These are phyloP conservation scores for Poterioochromonas sp. DNA, from an alignment of 352 stramenopile genomes.

Conservation along the genomic window DNA sequence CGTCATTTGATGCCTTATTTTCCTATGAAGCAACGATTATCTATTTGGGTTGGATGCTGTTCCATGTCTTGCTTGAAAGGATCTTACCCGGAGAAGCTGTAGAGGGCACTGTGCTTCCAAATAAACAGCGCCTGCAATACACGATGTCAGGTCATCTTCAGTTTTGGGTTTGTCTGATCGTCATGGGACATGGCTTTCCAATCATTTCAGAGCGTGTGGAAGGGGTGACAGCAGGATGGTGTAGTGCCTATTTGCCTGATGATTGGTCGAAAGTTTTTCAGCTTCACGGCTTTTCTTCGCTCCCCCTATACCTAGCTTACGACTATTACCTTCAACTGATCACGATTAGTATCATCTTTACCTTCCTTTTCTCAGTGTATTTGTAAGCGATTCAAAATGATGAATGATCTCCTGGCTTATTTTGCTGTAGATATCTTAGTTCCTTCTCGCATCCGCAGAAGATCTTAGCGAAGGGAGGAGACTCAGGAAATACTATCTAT, in stretches of 20 bases:
- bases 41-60: slow-evolving; percentile 56
- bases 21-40: slow-evolving; percentile 41
- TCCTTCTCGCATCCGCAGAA: slow-evolving; percentile 50
- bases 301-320: slow-evolving; percentile 46
- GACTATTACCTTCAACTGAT: slow-evolving; percentile 56
- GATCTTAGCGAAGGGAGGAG: slow-evolving; percentile 58
- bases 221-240: neutral
- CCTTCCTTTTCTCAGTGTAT: slow-evolving; percentile 52
- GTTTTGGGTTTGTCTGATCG: slow-evolving; percentile 63
- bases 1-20: slow-evolving; percentile 19
- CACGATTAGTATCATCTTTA: slow-evolving; percentile 54
- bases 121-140: slow-evolving; percentile 50
- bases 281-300: slow-evolving; percentile 1
- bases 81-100: slow-evolving; percentile 58
- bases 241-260: neutral
- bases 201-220: neutral
- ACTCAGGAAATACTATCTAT: slow-evolving; percentile 64
- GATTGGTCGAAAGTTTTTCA: slow-evolving; percentile 2
- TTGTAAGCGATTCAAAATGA: slow-evolving; percentile 51
- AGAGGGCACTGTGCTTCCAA: slow-evolving; percentile 50
- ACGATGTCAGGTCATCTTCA: slow-evolving; percentile 68
- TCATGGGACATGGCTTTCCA: slow-evolving; percentile 40
- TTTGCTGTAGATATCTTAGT: neutral
- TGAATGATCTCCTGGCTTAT: neutral
- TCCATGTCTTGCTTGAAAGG: slow-evolving; percentile 64